Conservation (phyloP, 768 basidiomycete genomes). For the Podaxis pistillaris region DNA sequence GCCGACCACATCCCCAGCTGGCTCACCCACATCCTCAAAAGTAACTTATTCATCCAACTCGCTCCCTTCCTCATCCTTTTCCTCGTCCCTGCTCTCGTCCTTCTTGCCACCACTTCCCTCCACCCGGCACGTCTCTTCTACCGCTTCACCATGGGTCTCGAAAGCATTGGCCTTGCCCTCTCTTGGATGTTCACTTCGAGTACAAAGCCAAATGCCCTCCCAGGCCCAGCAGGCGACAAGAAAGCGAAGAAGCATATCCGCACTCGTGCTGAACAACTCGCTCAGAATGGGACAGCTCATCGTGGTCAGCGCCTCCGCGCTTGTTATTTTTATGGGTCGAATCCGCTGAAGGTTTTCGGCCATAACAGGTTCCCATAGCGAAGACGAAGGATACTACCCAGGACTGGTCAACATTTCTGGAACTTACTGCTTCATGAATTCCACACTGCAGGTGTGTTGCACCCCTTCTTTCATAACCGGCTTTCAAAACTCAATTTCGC, state of each 20-base stretch:
- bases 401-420: slow-evolving; percentile 95
- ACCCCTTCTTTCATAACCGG: not conserved
- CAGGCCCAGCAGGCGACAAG: slow-evolving; percentile 26
- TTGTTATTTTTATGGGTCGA: slow-evolving; percentile 1
- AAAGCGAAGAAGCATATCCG: slow-evolving; percentile 51
- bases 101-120: slow-evolving; percentile 36
- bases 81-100: slow-evolving; percentile 48
- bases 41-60: slow-evolving; percentile 48
- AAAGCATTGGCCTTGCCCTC: slow-evolving; percentile 49
- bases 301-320: slow-evolving; percentile 19
- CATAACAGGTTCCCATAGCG: slow-evolving; percentile 18
- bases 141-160: slow-evolving; percentile 52
- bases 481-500: not conserved
- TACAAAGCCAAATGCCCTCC: slow-evolving; percentile 28
- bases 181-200: slow-evolving; percentile 55
- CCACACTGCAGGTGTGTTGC: slow-evolving; percentile 76
- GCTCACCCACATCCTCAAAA: slow-evolving; percentile 39
- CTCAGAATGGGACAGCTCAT: slow-evolving; percentile 35
- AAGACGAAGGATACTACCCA: slow-evolving; percentile 65
- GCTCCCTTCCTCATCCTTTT: slow-evolving; percentile 57
- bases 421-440: slow-evolving; percentile 97
- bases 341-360: not conserved
- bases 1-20: slow-evolving; percentile 38
- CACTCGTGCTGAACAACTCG: slow-evolving; percentile 57
- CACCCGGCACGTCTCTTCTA: slow-evolving; percentile 24